Base-by-base conservation (phyloP, 495 filamentous ascomycete species). In the Podospora didyma region DNA sequence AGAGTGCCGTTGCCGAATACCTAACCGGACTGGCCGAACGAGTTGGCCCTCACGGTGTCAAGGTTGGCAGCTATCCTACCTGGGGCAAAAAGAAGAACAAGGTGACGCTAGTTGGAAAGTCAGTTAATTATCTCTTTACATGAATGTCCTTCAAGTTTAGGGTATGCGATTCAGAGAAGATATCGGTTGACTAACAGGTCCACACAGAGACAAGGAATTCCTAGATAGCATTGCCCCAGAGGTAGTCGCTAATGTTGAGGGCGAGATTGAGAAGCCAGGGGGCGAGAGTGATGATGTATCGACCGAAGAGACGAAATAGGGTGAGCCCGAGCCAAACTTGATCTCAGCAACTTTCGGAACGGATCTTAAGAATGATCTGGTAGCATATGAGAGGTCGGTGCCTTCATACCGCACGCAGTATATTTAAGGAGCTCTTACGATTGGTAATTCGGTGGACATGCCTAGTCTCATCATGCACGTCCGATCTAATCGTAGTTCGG, bases 51-150 rank as follows among this genome's bases (percentile, higher is more conserved):
- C 80, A 80, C 59, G 90, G 89, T 0, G 80, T 98, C 51, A 97
- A 97, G 74, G 89, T 98, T n/a, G 94, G 94, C 7, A 95, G 90
- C 66, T 98, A 98, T 73, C 94, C 94, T 21, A 76, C 90, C 47
- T 96, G 92, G 94, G 89, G 86, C 0, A 93, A 88, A 77, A 84
- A 84, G 63, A 79, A 80, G 24, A 98, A 98, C 67, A 92, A 90
- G 0, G 89, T 98, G 26, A 97, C 94, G 22, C 75, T 98, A 23
- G 92, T 96, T 17, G 94, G 94, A 12, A 79, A 68, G 75, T 78
- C 59, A 47, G 69, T 58, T 51, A 9, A 31, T 10, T n/a, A 12
- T 28, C 3, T 10, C 49, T 53, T 12, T n/a, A n/a, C n/a, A n/a
- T n/a, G n/a, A n/a, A n/a, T n/a, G n/a, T n/a, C n/a, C n/a, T n/a